These are phyloP conservation scores for Aspergillus fumigatiaffinis DNA, from an alignment of 2,329 filamentous ascomycete genomes.

Conservation along the genomic window DNA sequence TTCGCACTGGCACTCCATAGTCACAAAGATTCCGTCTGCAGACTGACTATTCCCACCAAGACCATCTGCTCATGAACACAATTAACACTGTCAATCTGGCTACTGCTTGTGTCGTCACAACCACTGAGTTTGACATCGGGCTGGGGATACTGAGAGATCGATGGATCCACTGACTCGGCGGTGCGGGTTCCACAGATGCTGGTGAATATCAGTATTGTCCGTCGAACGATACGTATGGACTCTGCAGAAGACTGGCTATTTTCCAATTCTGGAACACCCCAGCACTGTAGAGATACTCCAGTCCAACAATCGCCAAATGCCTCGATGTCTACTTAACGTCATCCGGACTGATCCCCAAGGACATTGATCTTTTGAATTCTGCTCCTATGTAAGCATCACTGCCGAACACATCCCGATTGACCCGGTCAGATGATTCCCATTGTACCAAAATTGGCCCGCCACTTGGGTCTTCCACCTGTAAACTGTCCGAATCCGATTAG, in stretches of 20 bases:
- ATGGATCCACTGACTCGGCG: constrained; percentile 63
- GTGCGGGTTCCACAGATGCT: constrained; percentile 58
- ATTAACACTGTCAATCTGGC: constrained; percentile 67
- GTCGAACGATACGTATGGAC: not conserved
- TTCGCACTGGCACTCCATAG: constrained; percentile 24
- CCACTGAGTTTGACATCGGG: constrained; percentile 50
- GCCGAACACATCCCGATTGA: not conserved
- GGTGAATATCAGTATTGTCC: constrained; percentile 46
- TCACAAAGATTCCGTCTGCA: too few relatives aligned
- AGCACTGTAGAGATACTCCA: constrained; percentile 45
- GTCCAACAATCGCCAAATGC: constrained; percentile 55
- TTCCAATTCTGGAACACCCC: constrained; percentile 58
- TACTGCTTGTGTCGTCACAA: constrained; percentile 58
- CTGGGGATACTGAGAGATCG: constrained; percentile 52
- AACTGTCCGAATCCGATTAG: constrained; percentile 52
- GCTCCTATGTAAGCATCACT: constrained; percentile 46
- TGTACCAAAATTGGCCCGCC: constrained; percentile 62
- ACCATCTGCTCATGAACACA: constrained; percentile 67
- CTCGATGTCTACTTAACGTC: constrained; percentile 51
- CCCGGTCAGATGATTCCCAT: constrained; percentile 62
- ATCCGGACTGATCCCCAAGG: constrained; percentile 45
- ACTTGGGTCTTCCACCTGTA: constrained; percentile 52
- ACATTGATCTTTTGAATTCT: constrained; percentile 63
- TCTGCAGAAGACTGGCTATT: not conserved
- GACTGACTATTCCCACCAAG: constrained; percentile 32